These are phyloP conservation scores for Yamadazyma conglobata DNA, from an alignment of 1,139 yeast genomes.

Conservation along the genomic window DNA sequence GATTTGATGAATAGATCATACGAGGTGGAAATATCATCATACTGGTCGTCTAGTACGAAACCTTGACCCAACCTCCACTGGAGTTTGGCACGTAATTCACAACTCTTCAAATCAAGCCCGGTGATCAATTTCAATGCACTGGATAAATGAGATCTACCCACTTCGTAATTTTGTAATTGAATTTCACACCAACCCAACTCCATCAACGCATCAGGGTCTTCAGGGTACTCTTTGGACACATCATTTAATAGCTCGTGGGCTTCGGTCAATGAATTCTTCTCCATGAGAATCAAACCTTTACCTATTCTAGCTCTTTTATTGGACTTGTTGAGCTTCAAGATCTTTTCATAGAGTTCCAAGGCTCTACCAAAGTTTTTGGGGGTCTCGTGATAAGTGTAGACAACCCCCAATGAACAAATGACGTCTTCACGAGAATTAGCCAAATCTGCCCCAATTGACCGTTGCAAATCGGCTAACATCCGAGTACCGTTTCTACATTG, in stretches of 20 bases:
- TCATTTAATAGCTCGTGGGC: constrained; percentile 53
- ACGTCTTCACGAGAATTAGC: constrained; percentile 56
- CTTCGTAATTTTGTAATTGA: constrained; percentile 44
- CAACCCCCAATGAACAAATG: constrained; percentile 65
- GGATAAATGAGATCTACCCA: constrained; percentile 53
- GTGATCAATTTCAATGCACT: constrained; percentile 39
- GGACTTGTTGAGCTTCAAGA: constrained; percentile 42
- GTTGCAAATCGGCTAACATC: constrained; percentile 47
- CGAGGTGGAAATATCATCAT: constrained; percentile 32
- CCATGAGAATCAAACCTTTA: constrained; percentile 72
- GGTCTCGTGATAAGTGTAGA: constrained; percentile 81
- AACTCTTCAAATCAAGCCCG: constrained; percentile 51
- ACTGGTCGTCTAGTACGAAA: constrained; percentile 24
- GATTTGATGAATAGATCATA: constrained; percentile 60
- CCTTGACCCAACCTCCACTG: constrained; percentile 76
- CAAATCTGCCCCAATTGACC: constrained; percentile 46
- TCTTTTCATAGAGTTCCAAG: constrained; percentile 61
- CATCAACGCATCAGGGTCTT: constrained; percentile 56
- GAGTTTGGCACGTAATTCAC: constrained; percentile 56
- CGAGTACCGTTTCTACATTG: constrained; percentile 61
- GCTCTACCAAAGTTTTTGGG: constrained; percentile 86
- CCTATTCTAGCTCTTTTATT: constrained; percentile 72
- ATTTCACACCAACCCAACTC: constrained; percentile 83
- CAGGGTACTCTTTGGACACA: constrained; percentile 50
- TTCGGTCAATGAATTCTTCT: constrained; percentile 51